phyloP scores from a whole-genome alignment of 176 grass and related monocot genomes.

The Coix lacrymajobi region DNA sequence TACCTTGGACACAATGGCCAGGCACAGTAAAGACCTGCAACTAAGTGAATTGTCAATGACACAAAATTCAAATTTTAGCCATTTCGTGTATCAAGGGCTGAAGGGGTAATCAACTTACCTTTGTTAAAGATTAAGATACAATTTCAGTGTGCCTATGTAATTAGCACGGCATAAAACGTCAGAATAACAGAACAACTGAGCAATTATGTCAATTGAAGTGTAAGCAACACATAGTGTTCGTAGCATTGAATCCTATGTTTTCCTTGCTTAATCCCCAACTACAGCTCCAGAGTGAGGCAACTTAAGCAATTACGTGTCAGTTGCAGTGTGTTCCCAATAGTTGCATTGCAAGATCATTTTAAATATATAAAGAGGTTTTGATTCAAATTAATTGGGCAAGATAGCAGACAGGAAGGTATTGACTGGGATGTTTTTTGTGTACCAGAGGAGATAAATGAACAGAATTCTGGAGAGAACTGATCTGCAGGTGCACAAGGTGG shows the following conservation, averaged over 20 bases:
- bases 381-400: neutral
- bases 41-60: neutral
- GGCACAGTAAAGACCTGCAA: neutral
- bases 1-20: neutral
- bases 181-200: neutral
- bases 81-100: neutral
- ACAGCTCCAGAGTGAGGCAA: neutral
- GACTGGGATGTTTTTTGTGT: constrained; percentile 6
- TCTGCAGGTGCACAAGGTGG: constrained; percentile 82
- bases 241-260: neutral
- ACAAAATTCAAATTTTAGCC: neutral
- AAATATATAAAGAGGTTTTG: neutral
- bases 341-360: neutral
- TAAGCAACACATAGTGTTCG: neutral
- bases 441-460: constrained; percentile 93
- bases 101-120: neutral
- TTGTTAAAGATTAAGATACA: neutral
- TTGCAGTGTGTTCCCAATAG: neutral
- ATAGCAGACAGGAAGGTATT: neutral
- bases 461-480: constrained; percentile 95
- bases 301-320: neutral
- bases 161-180: neutral
- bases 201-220: neutral
- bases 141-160: neutral
- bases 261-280: neutral